Percentiles rank a stretch among this genome's conserved stretches.
Conservation (phyloP, 495 filamentous ascomycete species). For the Aspergillus ostianus region DNA sequence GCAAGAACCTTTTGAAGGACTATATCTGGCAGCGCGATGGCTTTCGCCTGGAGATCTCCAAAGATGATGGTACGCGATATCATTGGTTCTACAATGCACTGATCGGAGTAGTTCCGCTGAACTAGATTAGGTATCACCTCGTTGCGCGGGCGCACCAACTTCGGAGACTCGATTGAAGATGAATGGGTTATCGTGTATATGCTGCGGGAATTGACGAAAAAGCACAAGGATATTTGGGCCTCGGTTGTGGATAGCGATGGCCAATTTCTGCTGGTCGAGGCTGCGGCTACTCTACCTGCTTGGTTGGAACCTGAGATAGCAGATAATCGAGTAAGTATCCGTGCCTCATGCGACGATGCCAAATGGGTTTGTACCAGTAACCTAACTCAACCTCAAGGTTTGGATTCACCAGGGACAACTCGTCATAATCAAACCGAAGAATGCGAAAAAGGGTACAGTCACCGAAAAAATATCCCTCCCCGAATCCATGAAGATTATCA, state of each 20-base stretch:
- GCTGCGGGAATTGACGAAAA: constrained; percentile 74
- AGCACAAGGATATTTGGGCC: constrained; percentile 76
- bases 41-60: constrained; percentile 62
- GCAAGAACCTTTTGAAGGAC: constrained; percentile 62
- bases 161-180: constrained; percentile 91
- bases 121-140: constrained; percentile 36
- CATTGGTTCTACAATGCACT: background rate
- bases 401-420: constrained; percentile 78
- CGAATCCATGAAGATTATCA: constrained; percentile 60
- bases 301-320: constrained; percentile 95
- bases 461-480: constrained; percentile 53
- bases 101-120: background rate
- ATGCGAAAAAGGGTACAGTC: constrained; percentile 30
- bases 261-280: constrained; percentile 93
- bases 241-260: constrained; percentile 84
- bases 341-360: background rate
- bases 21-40: constrained; percentile 95
- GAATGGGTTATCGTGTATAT: constrained; percentile 96
- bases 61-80: constrained; percentile 53
- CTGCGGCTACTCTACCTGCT: constrained; percentile 78
- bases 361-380: background rate
- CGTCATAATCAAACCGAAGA: constrained; percentile 64
- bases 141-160: constrained; percentile 73
- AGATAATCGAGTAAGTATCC: constrained; percentile 64
- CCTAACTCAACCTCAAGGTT: constrained; percentile 39